A percentile compares a stretch with the other conserved stretches of the same genome.
Conservation (phyloP, 768 basidiomycete genomes). For the Calvatia gigantea region DNA sequence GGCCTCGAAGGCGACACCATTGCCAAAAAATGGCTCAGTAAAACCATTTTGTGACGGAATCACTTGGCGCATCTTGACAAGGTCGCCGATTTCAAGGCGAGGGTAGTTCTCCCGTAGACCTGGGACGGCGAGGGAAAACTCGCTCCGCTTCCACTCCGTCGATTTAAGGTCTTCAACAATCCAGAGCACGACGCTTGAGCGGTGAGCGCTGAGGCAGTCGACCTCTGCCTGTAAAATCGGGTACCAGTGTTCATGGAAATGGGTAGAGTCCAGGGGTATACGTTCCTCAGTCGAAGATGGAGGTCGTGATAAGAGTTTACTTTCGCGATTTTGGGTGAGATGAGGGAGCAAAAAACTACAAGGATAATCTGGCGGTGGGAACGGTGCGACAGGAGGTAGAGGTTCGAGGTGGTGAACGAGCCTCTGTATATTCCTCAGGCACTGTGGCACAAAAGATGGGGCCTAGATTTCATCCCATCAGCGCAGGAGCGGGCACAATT, state of each 20-base stretch:
- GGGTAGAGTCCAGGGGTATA: background rate
- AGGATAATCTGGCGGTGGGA: slow-evolving; percentile 39
- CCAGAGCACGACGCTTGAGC: slow-evolving; percentile 24
- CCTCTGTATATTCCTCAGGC: slow-evolving; percentile 46
- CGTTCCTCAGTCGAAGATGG: slow-evolving; percentile 4
- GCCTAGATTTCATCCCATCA: slow-evolving; percentile 34
- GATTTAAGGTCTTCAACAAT: slow-evolving; percentile 7
- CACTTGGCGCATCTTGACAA: slow-evolving; percentile 34
- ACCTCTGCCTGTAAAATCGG: slow-evolving; percentile 9
- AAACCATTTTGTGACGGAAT: slow-evolving; percentile 12
- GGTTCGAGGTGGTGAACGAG: slow-evolving; percentile 38
- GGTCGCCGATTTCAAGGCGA: slow-evolving; percentile 33
- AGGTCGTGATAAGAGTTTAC: slow-evolving; percentile 12
- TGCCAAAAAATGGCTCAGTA: slow-evolving; percentile 20
- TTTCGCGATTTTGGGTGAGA: slow-evolving; percentile 26
- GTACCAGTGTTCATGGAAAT: slow-evolving; percentile 7
- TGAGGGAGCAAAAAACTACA: slow-evolving; percentile 36
- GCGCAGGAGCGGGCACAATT: background rate
- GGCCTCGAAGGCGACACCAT: slow-evolving; percentile 41
- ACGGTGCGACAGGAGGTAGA: slow-evolving; percentile 38
- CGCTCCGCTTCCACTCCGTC: background rate
- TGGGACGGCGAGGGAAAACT: slow-evolving; percentile 2
- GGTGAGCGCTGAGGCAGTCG: slow-evolving; percentile 15
- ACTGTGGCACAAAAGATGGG: slow-evolving; percentile 44
- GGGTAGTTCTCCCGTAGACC: slow-evolving; percentile 25